Evolutionary conservation across 1,284 basidiomycete genomes (phyloP).

Genomic region (Ustilago lituana): DNA sequence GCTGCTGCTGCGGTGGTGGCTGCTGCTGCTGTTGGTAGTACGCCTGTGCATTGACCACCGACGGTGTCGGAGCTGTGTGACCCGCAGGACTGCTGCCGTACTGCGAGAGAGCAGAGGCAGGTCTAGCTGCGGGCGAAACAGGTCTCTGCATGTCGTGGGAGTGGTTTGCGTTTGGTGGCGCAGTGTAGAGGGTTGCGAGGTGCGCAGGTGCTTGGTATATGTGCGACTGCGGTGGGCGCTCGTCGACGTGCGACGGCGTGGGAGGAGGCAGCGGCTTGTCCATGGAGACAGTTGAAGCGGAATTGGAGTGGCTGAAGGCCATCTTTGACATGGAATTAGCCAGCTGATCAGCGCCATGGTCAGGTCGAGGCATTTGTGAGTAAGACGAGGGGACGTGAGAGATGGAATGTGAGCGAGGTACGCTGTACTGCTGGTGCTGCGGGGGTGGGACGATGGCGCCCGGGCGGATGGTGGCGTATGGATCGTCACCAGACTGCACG

Average conservation of each 20-base stretch:
- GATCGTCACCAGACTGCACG: constrained; percentile 23
- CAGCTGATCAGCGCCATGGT: constrained; percentile 38
- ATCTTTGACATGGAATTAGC: constrained; percentile 40
- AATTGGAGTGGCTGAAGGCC: constrained; percentile 27
- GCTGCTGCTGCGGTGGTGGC: constrained; percentile 23
- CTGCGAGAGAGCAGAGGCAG: constrained; percentile 31
- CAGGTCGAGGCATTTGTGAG: constrained; percentile 32
- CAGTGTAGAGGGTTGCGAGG: constrained; percentile 40
- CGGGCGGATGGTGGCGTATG: constrained; percentile 38
- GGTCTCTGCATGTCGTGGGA: constrained; percentile 24
- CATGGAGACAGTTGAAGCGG: constrained; percentile 1
- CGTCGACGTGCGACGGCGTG: constrained; percentile 17
- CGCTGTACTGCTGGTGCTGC: constrained; percentile 15
- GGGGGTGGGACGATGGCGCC: constrained; percentile 2
- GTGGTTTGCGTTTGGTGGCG: constrained; percentile 11
- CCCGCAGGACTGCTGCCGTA: constrained; percentile 30
- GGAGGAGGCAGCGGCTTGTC: constrained; percentile 26
- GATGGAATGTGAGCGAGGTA: constrained; percentile 41
- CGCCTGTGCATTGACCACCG: constrained; percentile 46
- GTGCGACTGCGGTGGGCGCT: constrained; percentile 41
- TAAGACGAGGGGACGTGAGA: constrained; percentile 29
- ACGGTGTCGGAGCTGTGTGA: constrained; percentile 17
- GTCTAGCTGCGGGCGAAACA: constrained; percentile 34
- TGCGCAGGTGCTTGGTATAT: constrained; percentile 47
- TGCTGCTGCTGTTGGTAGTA: constrained; percentile 37